Base-by-base conservation (phyloP, 140 eudicot genomes). In the Oenanthe javanica region DNA sequence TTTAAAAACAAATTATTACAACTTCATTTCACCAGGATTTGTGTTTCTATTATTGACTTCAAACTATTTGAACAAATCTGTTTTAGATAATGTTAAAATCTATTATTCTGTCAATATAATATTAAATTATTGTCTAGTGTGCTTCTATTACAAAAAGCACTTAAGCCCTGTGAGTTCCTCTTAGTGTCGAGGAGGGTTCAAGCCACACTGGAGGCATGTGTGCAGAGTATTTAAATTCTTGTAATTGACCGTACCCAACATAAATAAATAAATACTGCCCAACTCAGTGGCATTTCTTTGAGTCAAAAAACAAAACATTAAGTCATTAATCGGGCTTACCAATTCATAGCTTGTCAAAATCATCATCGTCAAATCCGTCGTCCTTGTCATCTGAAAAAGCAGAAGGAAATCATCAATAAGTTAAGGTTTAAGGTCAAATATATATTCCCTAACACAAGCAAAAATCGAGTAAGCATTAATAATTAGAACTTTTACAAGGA, bases 331-430 rank as follows among this genome's bases (percentile, higher is more conserved):
- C 55, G 54, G 25, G 73, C 98, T 83, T 85, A 92, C 97, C 90
- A 31, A 83, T 81, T 85, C 88, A 94, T 81, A 92, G 86, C 83
- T 92, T 92, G 92, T 92, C 97, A 84, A 94, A 92, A 88, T 94
- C 98, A 87, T 94, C 98, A 78, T 94, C 98, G 72, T 92, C 98
- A 83, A 87, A 86, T 79, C 81, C 96, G 67, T 92, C 91, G 71
- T 84, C 87, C 19, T 90, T 86, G 55, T 89, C 97, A 83, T 94
- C 98, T 94, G 90, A 84, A 69, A 86, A 63, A 72, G 79, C 69
- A 61, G 59, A 59, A 85, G 54, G 14, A 57, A 43, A 72, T 25
- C 50, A 55, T 78, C 73, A 83, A 25, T 50, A 66, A 42, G 43
- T 79, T 36, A 19, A 63, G n/a, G 61, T 50, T 59, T 52, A 52